Conservation (phyloP, 2,329 filamentous ascomycete species). For the Aspergillus latus region DNA sequence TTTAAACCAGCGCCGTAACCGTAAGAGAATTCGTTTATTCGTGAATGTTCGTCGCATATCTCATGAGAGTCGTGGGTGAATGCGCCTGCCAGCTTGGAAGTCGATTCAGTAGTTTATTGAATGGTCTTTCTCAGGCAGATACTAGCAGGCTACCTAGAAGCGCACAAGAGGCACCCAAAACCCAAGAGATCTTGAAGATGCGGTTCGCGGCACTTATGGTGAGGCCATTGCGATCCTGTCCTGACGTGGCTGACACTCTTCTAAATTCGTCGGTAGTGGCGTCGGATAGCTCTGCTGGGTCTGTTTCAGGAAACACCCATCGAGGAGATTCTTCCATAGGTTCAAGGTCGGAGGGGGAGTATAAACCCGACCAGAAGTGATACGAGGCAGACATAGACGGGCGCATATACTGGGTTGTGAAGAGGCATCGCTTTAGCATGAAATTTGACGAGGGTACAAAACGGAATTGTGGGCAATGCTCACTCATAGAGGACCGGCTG, state of each 20-base stretch:
- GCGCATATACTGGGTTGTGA: constrained; percentile 40
- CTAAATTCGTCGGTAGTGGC: constrained; percentile 1
- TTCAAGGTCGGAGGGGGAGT: constrained; percentile 50
- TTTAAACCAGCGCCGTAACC: constrained; percentile 4
- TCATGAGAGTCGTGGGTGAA: constrained; percentile 8
- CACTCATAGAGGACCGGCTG: constrained; percentile 66
- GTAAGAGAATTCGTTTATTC: constrained; percentile 15
- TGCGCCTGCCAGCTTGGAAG: neutral
- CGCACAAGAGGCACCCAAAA: constrained; percentile 23
- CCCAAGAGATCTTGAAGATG: constrained; percentile 15
- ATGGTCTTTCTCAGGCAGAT: constrained; percentile 21
- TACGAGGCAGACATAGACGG: constrained; percentile 55
- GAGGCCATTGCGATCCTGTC: constrained; percentile 15
- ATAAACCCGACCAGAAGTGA: constrained; percentile 46
- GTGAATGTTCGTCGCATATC: constrained; percentile 13
- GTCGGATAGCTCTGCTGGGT: neutral
- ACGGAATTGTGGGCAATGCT: constrained; percentile 42
- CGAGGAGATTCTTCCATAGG: constrained; percentile 9
- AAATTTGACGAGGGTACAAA: constrained; percentile 12
- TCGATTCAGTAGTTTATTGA: neutral
- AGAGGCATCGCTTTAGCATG: constrained; percentile 28
- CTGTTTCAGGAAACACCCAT: constrained; percentile 9
- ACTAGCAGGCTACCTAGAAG: constrained; percentile 23
- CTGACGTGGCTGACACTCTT: neutral
- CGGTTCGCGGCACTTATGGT: constrained; percentile 20